These are phyloP conservation scores for Xylaria sp. DNA, from an alignment of 2,329 filamentous ascomycete species.

Conservation along the genomic window DNA sequence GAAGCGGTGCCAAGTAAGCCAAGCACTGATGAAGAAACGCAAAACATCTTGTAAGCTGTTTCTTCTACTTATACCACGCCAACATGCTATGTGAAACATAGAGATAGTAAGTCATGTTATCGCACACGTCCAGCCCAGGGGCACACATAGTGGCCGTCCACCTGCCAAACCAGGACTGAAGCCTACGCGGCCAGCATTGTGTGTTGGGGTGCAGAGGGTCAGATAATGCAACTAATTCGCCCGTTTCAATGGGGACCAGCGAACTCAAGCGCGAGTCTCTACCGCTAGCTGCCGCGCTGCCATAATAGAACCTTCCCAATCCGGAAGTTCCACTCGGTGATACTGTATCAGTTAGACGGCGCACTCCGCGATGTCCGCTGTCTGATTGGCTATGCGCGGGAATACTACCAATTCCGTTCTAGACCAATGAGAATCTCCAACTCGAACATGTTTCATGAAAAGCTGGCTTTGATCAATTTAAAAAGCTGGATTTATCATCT, in stretches of 20 bases:
- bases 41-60: background rate
- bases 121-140: conserved; percentile 4
- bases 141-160: background rate
- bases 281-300: conserved; percentile 2
- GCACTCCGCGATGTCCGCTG: background rate
- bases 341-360: conserved; percentile 9
- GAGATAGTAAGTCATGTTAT: conserved; percentile 7
- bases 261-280: background rate
- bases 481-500: background rate
- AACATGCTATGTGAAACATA: background rate
- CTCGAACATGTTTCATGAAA: conserved; percentile 7
- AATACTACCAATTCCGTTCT: conserved; percentile 10
- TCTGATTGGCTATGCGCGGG: conserved; percentile 1
- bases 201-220: conserved; percentile 1
- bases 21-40: conserved; percentile 16
- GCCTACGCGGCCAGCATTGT: conserved; percentile 19
- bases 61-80: conserved; percentile 21
- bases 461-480: background rate
- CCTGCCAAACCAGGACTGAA: conserved; percentile 31
- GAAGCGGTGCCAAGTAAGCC: conserved; percentile 21
- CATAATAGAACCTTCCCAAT: conserved; percentile 29
- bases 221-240: conserved; percentile 11
- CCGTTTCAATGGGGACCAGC: conserved; percentile 6
- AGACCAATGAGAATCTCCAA: conserved; percentile 15
- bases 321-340: conserved; percentile 16